A percentile compares a stretch with the other conserved stretches of the same genome.
Evolutionary conservation across 108 stramenopile species (phyloP).

Genomic region (Phaeodactylum tricornutum): DNA sequence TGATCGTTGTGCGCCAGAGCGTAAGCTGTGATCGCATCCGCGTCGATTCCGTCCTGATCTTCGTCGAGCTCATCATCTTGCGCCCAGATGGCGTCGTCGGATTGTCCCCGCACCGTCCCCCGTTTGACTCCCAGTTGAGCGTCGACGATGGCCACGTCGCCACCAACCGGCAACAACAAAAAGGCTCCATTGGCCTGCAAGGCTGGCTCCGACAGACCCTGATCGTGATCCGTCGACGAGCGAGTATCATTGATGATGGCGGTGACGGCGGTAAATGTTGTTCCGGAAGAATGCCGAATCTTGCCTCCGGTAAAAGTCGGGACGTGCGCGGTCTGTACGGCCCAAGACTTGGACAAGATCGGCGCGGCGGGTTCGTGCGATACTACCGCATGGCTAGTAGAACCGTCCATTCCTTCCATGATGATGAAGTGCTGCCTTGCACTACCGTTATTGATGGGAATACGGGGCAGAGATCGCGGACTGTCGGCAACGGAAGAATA

Average conservation of each 20-base stretch:
- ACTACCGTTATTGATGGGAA: no score
- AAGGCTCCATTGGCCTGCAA: constrained; percentile 19
- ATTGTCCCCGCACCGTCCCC: constrained; percentile 15
- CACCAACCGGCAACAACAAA: constrained; percentile 63
- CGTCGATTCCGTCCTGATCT: constrained; percentile 36
- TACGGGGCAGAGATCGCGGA: no score
- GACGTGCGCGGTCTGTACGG: constrained; percentile 45
- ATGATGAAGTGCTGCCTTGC: no score
- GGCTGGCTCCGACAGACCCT: background rate
- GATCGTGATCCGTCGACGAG: constrained; percentile 1
- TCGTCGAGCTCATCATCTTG: constrained; percentile 68
- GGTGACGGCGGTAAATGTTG: background rate
- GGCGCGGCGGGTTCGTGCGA: constrained; percentile 3
- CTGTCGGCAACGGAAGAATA: no score
- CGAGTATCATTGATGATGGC: background rate
- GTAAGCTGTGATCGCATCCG: constrained; percentile 71
- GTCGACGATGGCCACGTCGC: constrained; percentile 71
- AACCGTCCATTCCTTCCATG: no score
- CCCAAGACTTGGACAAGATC: constrained; percentile 78
- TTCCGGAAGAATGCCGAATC: constrained; percentile 21
- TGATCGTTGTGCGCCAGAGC: constrained; percentile 46
- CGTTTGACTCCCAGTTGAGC: constrained; percentile 41
- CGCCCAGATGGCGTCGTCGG: constrained; percentile 12
- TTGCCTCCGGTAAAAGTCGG: constrained; percentile 78
- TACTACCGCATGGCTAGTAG: no score